phyloP scores from a whole-genome alignment of 768 basidiomycete genomes.

The Mycena rebaudengoi region DNA sequence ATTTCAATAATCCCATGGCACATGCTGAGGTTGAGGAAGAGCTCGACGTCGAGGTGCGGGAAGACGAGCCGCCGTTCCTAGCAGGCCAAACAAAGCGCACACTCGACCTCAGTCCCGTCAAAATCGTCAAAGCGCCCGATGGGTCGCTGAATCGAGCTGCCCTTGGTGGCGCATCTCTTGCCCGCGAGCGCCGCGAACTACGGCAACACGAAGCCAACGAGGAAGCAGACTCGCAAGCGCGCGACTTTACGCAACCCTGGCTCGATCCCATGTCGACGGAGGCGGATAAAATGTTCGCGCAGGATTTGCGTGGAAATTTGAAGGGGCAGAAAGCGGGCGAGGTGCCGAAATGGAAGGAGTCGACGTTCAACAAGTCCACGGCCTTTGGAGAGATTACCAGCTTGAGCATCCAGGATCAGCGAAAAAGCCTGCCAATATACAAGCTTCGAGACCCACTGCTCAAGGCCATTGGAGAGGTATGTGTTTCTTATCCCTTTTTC shows the following conservation, averaged over 20 bases:
- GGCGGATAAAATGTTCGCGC: slow-evolving; percentile 88
- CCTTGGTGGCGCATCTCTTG: slow-evolving; percentile 89
- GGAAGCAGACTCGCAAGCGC: slow-evolving; percentile 90
- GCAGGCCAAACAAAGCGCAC: slow-evolving; percentile 96
- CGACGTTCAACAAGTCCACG: slow-evolving; percentile 93
- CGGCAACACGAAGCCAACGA: slow-evolving; percentile 96
- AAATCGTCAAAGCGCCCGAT: slow-evolving; percentile 98
- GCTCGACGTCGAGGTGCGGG: slow-evolving; percentile 94
- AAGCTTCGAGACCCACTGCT: slow-evolving; percentile 92
- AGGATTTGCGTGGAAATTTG: slow-evolving; percentile 85
- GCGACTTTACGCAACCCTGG: slow-evolving; percentile 97
- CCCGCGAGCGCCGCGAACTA: slow-evolving; percentile 94
- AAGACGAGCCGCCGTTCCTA: slow-evolving; percentile 96
- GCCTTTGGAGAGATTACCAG: slow-evolving; percentile 94
- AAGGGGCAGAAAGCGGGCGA: slow-evolving; percentile 86
- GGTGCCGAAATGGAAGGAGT: slow-evolving; percentile 90
- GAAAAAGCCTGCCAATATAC: slow-evolving; percentile 91
- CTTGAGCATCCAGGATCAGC: slow-evolving; percentile 92
- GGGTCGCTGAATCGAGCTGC: slow-evolving; percentile 97
- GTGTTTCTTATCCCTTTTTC: slow-evolving; percentile 36
- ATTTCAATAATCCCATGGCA: slow-evolving; percentile 76
- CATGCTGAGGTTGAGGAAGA: slow-evolving; percentile 95
- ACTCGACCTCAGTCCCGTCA: slow-evolving; percentile 94
- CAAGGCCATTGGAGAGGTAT: slow-evolving; percentile 88
- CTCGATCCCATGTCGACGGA: slow-evolving; percentile 96